Evolutionary conservation across 306 rosid species (phyloP), one percentile per base, ranked within the genome.

Genomic region (Ochetophila trinervis): DNA sequence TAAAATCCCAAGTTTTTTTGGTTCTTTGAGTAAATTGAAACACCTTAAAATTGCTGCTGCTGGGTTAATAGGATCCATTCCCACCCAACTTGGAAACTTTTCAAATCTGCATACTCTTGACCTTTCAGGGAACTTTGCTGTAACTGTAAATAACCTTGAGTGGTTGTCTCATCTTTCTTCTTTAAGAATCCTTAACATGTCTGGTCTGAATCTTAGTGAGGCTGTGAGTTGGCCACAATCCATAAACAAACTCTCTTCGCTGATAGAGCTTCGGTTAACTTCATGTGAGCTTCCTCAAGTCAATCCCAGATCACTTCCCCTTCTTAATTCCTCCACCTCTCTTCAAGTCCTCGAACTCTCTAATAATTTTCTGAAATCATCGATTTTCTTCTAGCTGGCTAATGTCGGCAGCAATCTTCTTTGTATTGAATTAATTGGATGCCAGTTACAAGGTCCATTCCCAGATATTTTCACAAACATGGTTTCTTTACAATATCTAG

Each of bases 131-230:
- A 74, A 67, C 55, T 2, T 1, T 17, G 24, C 7, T 45, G 55
- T 72, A 2, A 34, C n/a, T 0, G 21, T 55, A 4, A 23, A 30
- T 14, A 37, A 72, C 34, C 76, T 63, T 3, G 65, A 72, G 60
- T 72, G 76, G 76, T 55, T 63, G 56, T 54, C 70, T 7, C 57
- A 52, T 63, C 49, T 64, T 30, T 63, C 76, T 18, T 72, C 76
- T 5, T 64, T 72, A 64, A 72, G 49, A 58, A 32, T 14, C 51
- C 65, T 72, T 36, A 15, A 72, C 57, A 42, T 72, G 60, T 63
- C 70, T 7, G 0, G 5, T 20, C 50, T 72, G 23, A 22, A 72
- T 48, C 63, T 72, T 17, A 44, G 65, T 16, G 16, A 56, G 48
- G 59, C 56, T 32, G 57, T 64, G 4, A 47, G 19, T 48, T 72